These are phyloP conservation scores for Zea luxurians DNA, from an alignment of 176 grass and related monocot genomes.

Conservation along the genomic window DNA sequence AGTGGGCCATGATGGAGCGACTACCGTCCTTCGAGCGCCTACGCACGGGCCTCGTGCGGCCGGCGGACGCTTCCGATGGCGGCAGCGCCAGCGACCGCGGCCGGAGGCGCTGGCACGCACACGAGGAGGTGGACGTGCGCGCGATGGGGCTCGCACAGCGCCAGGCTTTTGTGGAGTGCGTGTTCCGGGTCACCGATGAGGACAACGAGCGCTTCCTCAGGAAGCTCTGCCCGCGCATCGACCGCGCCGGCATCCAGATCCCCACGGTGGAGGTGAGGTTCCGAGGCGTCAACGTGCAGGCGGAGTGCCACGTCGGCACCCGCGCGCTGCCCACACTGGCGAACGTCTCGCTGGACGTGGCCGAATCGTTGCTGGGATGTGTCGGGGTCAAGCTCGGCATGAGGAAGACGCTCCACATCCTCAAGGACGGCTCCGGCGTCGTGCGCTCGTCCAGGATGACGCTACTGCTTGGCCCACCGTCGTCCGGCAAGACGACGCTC, in stretches of 20 bases:
- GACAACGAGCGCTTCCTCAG: slow-evolving; percentile 68
- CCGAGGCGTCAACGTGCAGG: slow-evolving; percentile 51
- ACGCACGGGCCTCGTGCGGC: no score
- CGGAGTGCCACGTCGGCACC: slow-evolving; percentile 68
- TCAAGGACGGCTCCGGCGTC: slow-evolving; percentile 64
- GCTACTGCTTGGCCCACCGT: slow-evolving; percentile 70
- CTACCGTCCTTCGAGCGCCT: no score
- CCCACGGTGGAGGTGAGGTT: slow-evolving; percentile 83
- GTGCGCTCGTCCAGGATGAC: slow-evolving; percentile 76
- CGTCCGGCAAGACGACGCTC: slow-evolving; percentile 84
- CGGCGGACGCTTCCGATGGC: no score
- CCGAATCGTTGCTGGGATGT: slow-evolving; percentile 47
- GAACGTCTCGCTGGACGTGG: slow-evolving; percentile 59
- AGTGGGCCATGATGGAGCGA: no score
- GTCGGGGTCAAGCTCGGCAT: slow-evolving; percentile 51
- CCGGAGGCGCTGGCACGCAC: no score
- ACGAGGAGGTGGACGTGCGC: no score
- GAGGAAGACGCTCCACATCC: slow-evolving; percentile 60
- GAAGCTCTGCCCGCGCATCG: slow-evolving; percentile 71
- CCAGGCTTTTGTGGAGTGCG: no score
- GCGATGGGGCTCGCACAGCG: no score
- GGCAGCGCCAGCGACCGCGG: no score
- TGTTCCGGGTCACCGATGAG: slow-evolving; percentile 70
- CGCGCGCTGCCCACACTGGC: slow-evolving; percentile 73
- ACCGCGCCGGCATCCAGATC: slow-evolving; percentile 71